Percentiles rank a stretch among this genome's conserved stretches.
Evolutionary conservation across 2,329 filamentous ascomycete genomes (phyloP).

Genomic region (Fusarium neocosmosporiellum): DNA sequence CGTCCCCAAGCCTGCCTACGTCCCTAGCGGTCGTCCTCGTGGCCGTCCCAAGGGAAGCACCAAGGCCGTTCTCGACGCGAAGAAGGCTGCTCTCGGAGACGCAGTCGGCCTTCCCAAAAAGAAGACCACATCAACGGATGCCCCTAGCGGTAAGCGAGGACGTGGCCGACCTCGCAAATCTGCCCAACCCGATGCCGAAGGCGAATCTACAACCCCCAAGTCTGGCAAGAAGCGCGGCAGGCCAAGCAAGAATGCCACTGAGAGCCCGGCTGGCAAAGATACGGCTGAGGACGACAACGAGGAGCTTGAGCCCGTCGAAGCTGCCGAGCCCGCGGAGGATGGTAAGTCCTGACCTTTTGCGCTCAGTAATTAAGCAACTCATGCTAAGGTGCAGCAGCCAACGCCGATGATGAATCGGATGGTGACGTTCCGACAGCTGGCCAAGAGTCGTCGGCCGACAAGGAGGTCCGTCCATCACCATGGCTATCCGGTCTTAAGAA

Average conservation of each 20-base stretch:
- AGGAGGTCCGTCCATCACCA: conserved; percentile 44
- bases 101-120: conserved; percentile 5
- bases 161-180: conserved; percentile 47
- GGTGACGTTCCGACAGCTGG: conserved; percentile 6
- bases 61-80: conserved; percentile 39
- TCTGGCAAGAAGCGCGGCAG: conserved; percentile 42
- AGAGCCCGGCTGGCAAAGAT: conserved; percentile 15
- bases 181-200: conserved; percentile 21
- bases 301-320: neutral
- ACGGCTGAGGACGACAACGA: conserved; percentile 24
- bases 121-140: conserved; percentile 6
- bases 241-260: conserved; percentile 45
- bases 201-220: conserved; percentile 36
- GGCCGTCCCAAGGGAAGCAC: conserved; percentile 58
- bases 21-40: conserved; percentile 58
- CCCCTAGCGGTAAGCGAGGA: conserved; percentile 26
- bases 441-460: conserved; percentile 27
- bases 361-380: neutral
- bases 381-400: conserved; percentile 23
- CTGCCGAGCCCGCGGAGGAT: neutral
- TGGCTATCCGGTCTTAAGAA: conserved; percentile 37
- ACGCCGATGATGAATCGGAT: conserved; percentile 36
- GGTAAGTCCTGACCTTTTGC: conserved; percentile 1
- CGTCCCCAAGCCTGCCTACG: conserved; percentile 46
- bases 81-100: conserved; percentile 21